A percentile compares a stretch with the other conserved stretches of the same genome.
phyloP scores from a whole-genome alignment of 306 rosid species.

The Trifolium repens region DNA sequence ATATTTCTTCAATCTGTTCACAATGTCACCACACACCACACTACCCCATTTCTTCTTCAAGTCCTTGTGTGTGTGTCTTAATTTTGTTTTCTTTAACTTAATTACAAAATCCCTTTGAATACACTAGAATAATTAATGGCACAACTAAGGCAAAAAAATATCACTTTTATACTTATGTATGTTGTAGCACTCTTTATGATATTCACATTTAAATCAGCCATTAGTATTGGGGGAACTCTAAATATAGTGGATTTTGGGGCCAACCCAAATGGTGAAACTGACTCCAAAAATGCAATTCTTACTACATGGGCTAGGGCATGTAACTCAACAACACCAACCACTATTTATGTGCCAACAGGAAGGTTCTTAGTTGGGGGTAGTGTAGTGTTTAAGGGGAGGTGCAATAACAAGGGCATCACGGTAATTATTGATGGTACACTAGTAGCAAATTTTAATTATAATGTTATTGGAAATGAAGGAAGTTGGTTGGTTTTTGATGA shows the following conservation, averaged over 20 bases:
- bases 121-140: constrained; percentile 24
- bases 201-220: constrained; percentile 15
- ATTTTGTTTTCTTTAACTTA: neutral
- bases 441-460: constrained; percentile 53
- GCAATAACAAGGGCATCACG: constrained; percentile 46
- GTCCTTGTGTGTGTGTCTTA: neutral
- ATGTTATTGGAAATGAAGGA: constrained; percentile 41
- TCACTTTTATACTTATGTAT: neutral
- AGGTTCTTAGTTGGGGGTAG: constrained; percentile 43
- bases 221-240: constrained; percentile 13
- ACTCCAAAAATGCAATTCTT: constrained; percentile 45
- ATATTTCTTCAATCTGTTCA: neutral
- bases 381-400: constrained; percentile 51
- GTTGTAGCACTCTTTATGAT: constrained; percentile 14
- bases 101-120: neutral
- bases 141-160: neutral
- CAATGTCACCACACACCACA: neutral
- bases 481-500: constrained; percentile 49
- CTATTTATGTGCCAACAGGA: constrained; percentile 54
- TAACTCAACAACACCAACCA: constrained; percentile 37
- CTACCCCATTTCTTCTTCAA: neutral
- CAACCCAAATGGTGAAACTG: constrained; percentile 46
- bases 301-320: constrained; percentile 56
- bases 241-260: constrained; percentile 50
- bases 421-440: constrained; percentile 53